Percentiles rank a stretch among this genome's conserved stretches.
Evolutionary conservation across 1,284 basidiomycete genomes (phyloP).

Genomic region (Fomes fomentarius): DNA sequence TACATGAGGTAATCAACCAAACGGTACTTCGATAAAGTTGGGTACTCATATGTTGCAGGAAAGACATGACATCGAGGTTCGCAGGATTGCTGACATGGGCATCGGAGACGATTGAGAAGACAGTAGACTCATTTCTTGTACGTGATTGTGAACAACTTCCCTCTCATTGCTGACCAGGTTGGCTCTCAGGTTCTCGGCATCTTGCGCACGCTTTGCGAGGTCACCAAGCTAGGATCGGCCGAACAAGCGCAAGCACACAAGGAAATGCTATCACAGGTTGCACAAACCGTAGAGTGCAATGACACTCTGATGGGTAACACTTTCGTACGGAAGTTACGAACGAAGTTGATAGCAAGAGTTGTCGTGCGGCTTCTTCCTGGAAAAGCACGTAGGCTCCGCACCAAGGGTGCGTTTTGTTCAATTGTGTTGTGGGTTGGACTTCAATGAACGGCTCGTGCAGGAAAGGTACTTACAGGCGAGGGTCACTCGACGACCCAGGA

Average conservation of each 20-base stretch:
- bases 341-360: constrained; percentile 67
- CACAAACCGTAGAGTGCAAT: constrained; percentile 43
- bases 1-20: constrained; percentile 67
- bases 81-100: constrained; percentile 56
- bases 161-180: neutral
- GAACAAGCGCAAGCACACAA: constrained; percentile 53
- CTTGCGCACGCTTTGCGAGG: constrained; percentile 75
- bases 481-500: neutral
- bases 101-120: constrained; percentile 36
- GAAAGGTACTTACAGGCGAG: constrained; percentile 16
- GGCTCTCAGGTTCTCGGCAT: constrained; percentile 63
- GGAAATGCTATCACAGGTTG: constrained; percentile 48
- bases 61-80: constrained; percentile 59
- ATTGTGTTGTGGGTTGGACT: neutral
- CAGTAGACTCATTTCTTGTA: constrained; percentile 57
- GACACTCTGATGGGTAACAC: constrained; percentile 55
- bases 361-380: constrained; percentile 67
- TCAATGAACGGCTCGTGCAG: constrained; percentile 5
- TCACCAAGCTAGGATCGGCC: constrained; percentile 67
- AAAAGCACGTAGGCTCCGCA: constrained; percentile 37
- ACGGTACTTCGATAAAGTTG: neutral
- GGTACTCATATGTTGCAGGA: constrained; percentile 47
- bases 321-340: constrained; percentile 65
- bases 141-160: constrained; percentile 19
- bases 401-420: constrained; percentile 42